These are phyloP conservation scores for Alloteropsis semialata DNA, from an alignment of 176 grass and related monocot species.

Conservation along the genomic window DNA sequence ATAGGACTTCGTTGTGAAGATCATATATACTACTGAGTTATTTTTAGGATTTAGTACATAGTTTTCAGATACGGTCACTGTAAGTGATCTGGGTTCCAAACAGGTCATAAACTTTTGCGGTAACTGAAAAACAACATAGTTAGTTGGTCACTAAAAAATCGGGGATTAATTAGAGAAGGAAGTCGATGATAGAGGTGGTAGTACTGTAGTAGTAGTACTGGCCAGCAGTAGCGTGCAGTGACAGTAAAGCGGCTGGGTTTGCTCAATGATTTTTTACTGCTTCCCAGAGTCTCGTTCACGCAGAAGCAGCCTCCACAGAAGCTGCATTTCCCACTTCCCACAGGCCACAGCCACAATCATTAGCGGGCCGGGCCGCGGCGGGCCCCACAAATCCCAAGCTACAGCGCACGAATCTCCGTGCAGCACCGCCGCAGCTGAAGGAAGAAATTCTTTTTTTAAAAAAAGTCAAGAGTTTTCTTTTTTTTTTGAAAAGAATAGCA, in stretches of 20 bases:
- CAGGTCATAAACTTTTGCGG: not conserved
- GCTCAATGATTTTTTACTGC: constrained; percentile 24
- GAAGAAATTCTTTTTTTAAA: too few species aligned
- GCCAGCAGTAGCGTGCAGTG: not conserved
- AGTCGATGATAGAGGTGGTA: not conserved
- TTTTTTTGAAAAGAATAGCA: too few species aligned
- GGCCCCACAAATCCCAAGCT: constrained; percentile 20
- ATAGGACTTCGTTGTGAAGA: not conserved
- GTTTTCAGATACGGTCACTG: too few species aligned
- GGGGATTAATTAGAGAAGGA: not conserved
- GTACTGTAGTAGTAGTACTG: too few species aligned
- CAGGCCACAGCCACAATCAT: constrained; percentile 14
- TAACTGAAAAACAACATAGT: not conserved
- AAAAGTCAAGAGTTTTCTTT: too few species aligned
- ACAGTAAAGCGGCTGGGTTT: constrained; percentile 15
- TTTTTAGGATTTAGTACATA: too few species aligned
- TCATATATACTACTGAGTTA: too few species aligned
- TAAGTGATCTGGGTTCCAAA: not conserved
- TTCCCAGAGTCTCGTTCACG: not conserved
- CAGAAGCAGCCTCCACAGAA: constrained; percentile 1
- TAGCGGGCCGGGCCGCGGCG: not conserved
- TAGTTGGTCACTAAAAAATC: not conserved
- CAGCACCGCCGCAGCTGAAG: not conserved
- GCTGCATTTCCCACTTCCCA: constrained; percentile 14
- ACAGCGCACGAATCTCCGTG: constrained; percentile 27